Conservation (phyloP, 2,329 filamentous ascomycete species). For the Bipolaris zeicola region DNA sequence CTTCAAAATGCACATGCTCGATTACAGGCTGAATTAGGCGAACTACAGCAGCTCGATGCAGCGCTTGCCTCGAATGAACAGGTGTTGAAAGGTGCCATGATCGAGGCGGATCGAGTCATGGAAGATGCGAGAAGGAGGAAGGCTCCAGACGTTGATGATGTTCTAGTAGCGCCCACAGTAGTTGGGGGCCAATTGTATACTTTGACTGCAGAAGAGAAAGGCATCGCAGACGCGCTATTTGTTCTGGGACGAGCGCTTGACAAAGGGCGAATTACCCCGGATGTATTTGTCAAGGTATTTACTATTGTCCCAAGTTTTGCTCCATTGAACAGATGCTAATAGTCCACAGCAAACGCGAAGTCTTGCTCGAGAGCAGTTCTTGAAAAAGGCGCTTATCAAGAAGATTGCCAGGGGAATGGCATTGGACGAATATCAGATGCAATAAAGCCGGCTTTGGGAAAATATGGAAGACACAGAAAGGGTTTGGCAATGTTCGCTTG, state of each 20-base stretch:
- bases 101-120: conserved; percentile 79
- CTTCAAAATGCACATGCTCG: conserved; percentile 71
- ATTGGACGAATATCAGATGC: conserved; percentile 54
- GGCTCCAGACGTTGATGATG: conserved; percentile 81
- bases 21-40: conserved; percentile 74
- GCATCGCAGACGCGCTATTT: conserved; percentile 84
- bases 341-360: conserved; percentile 63
- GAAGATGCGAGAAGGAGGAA: conserved; percentile 70
- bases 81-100: conserved; percentile 77
- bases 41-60: conserved; percentile 72
- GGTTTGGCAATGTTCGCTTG: neutral
- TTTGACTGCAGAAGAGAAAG: conserved; percentile 85
- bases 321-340: conserved; percentile 12
- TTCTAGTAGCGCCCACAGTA: conserved; percentile 90
- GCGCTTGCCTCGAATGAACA: conserved; percentile 77
- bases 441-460: conserved; percentile 14
- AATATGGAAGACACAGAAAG: too few species aligned
- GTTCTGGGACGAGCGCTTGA: conserved; percentile 77
- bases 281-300: conserved; percentile 75
- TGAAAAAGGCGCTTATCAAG: conserved; percentile 79
- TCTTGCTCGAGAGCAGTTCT: conserved; percentile 77
- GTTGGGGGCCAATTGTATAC: conserved; percentile 92
- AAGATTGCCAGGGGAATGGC: conserved; percentile 82
- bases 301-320: neutral
- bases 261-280: conserved; percentile 69